Evolutionary conservation across 768 basidiomycete genomes (phyloP).

Genomic region (Russula sp.): DNA sequence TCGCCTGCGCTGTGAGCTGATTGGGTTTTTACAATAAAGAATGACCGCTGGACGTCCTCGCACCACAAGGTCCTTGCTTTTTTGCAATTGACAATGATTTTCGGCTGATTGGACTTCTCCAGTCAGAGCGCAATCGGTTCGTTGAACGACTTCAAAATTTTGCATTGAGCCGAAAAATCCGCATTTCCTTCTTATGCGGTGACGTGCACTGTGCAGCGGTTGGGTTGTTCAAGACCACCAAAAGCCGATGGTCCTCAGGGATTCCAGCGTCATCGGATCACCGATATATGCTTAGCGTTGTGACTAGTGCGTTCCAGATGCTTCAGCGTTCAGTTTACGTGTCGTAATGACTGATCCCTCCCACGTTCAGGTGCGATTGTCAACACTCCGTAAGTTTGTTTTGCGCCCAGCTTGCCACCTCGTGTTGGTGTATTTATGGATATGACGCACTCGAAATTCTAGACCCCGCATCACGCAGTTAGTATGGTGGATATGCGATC

Average conservation of each 20-base stretch:
- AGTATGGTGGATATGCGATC: conserved; percentile 78
- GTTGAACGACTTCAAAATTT: conserved; percentile 75
- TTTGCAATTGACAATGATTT: conserved; percentile 6
- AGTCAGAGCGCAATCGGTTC: conserved; percentile 91
- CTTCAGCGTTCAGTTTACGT: not conserved
- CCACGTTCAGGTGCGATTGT: conserved; percentile 74
- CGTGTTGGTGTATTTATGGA: not conserved
- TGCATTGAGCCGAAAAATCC: conserved; percentile 56
- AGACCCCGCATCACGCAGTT: conserved; percentile 71
- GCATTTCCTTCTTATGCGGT: conserved; percentile 86
- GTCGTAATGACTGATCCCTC: conserved; percentile 6
- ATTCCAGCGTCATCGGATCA: conserved; percentile 58
- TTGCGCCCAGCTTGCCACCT: not conserved
- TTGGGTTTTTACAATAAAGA: conserved; percentile 44
- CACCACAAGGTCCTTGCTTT: conserved; percentile 71
- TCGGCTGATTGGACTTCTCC: conserved; percentile 28
- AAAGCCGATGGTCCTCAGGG: conserved; percentile 47
- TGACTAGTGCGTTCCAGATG: conserved; percentile 57
- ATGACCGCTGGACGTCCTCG: conserved; percentile 90
- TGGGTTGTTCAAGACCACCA: conserved; percentile 66
- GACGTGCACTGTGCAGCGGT: conserved; percentile 94
- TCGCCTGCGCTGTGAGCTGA: conserved; percentile 13
- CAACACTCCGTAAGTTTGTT: conserved; percentile 77
- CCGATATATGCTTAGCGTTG: conserved; percentile 88
- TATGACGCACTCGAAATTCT: not conserved